phyloP scores from a whole-genome alignment of 2,329 filamentous ascomycete genomes.

The Sclerotinia trifoliorum region DNA sequence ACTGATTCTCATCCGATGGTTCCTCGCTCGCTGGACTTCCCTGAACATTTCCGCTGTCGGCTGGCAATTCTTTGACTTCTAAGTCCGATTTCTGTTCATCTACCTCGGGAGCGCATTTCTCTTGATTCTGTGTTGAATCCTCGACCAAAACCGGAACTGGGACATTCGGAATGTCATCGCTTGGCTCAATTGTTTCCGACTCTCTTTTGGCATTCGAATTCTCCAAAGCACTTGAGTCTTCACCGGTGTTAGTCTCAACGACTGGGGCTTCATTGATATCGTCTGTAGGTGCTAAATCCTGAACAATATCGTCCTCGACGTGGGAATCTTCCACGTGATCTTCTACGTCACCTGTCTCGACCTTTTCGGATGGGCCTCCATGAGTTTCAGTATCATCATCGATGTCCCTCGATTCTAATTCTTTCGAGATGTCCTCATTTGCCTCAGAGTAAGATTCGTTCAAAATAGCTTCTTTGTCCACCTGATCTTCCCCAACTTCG shows the following conservation, averaged over 20 bases:
- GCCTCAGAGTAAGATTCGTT: background rate
- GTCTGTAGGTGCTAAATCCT: background rate
- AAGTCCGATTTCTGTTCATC: background rate
- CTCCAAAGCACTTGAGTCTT: background rate
- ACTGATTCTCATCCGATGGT: background rate
- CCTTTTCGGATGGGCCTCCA: background rate
- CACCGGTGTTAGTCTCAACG: background rate
- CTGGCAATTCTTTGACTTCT: background rate
- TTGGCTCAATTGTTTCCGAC: background rate
- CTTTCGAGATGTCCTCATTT: background rate
- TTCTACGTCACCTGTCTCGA: background rate
- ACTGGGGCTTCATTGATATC: background rate
- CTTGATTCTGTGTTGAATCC: background rate
- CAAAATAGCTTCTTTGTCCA: background rate
- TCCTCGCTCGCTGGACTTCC: background rate
- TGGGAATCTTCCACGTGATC: background rate
- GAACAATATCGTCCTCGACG: background rate
- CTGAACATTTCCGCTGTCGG: background rate
- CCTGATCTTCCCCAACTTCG: background rate
- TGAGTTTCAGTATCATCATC: background rate
- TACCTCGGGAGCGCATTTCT: background rate
- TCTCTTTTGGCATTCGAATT: background rate
- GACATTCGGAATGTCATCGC: background rate
- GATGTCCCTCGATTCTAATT: background rate
- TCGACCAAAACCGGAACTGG: background rate